A percentile compares a stretch with the other conserved stretches of the same genome.
Evolutionary conservation across 2,329 filamentous ascomycete species (phyloP).

Genomic region (Verticillium longisporum): DNA sequence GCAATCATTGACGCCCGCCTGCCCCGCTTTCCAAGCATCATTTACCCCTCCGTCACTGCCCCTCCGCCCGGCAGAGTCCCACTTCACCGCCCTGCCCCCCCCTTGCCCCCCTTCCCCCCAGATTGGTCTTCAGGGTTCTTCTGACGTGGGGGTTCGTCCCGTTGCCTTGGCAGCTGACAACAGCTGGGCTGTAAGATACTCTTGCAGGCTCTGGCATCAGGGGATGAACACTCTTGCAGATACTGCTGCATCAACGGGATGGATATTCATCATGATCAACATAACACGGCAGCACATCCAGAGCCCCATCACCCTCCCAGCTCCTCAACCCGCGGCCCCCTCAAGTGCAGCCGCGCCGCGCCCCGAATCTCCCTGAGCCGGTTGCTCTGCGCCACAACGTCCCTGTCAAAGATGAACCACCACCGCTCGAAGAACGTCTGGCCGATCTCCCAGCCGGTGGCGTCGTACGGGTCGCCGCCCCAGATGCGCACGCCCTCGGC

Average conservation of each 20-base stretch:
- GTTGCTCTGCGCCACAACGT: slow-evolving; percentile 48
- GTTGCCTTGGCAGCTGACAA: not conserved
- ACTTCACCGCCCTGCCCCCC: not conserved
- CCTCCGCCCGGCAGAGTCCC: not conserved
- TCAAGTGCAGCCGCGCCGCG: slow-evolving; percentile 15
- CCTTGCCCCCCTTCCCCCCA: too few species aligned
- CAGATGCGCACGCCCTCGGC: slow-evolving; percentile 44
- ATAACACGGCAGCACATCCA: not conserved
- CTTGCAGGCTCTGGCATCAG: too few species aligned
- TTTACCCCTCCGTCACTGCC: not conserved
- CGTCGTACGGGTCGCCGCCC: slow-evolving; percentile 40
- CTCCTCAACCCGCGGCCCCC: not conserved
- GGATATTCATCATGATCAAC: not conserved
- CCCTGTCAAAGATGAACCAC: slow-evolving; percentile 53
- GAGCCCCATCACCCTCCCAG: not conserved
- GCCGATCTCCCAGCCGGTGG: slow-evolving; percentile 48
- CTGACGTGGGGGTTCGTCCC: not conserved
- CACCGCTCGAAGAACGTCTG: slow-evolving; percentile 51
- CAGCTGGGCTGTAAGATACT: not conserved
- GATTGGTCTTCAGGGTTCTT: not conserved
- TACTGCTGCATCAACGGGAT: too few species aligned
- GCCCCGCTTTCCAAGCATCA: not conserved
- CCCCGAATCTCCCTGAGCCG: slow-evolving; percentile 40
- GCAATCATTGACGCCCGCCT: not conserved
- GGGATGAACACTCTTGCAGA: too few species aligned